Evolutionary conservation across 108 stramenopile species (phyloP).

Genomic region (Poteriospumella lacustris): DNA sequence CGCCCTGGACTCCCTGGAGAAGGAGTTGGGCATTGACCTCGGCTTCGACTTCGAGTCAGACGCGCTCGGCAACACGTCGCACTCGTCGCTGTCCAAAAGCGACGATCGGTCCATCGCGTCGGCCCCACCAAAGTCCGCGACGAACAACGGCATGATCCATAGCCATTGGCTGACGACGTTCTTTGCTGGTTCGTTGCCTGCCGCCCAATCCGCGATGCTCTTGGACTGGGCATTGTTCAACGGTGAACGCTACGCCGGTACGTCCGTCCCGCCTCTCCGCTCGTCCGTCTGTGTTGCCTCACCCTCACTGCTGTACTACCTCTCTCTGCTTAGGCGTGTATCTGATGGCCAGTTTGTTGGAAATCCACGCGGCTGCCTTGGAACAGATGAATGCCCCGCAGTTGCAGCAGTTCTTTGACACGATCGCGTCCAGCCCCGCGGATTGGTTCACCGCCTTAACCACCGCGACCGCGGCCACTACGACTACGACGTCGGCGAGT

Average conservation of each 20-base stretch:
- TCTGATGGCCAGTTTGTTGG: neutral
- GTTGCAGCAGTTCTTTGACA: slow-evolving; percentile 3
- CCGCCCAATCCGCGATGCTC: neutral
- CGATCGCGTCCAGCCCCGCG: neutral
- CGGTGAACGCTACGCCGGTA: slow-evolving; percentile 19
- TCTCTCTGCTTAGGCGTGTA: neutral
- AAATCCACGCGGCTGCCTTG: neutral
- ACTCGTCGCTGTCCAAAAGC: too few species aligned
- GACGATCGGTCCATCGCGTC: too few species aligned
- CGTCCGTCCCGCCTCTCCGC: neutral
- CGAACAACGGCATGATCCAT: neutral
- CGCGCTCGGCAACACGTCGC: too few species aligned
- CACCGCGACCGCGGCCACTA: neutral
- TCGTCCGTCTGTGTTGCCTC: neutral
- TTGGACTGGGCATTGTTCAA: slow-evolving; percentile 23
- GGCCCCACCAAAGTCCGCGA: neutral
- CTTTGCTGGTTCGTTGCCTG: slow-evolving; percentile 14
- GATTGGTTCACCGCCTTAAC: slow-evolving; percentile 7
- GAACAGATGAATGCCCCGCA: neutral
- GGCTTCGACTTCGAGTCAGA: neutral
- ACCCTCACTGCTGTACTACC: neutral
- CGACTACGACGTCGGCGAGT: neutral
- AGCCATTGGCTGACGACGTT: neutral
- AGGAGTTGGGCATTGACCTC: slow-evolving; percentile 1
- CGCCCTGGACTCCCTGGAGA: slow-evolving; percentile 10